Evolutionary conservation across 148 eudicot species (phyloP), one percentile per base, ranked within the genome.

Genomic region (Camellia granthamiana): DNA sequence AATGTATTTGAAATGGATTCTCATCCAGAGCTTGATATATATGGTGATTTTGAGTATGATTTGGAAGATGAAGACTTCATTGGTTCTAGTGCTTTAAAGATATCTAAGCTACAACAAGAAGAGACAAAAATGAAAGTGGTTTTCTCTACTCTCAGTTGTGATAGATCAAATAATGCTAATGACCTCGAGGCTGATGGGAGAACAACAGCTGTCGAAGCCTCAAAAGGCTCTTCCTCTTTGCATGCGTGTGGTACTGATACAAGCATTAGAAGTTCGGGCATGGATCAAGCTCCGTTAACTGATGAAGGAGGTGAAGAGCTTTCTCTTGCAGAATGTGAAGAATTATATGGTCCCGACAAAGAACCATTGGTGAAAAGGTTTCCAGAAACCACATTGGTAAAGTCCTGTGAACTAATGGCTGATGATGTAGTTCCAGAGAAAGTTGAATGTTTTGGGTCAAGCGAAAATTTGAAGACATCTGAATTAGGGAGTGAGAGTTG

Each of bases 41-140:
- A 93, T 83, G 97, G 98, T 68, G 99, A 96, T 81, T 93, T 90
- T 82, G 98, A 92, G 84, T 95, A 93, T 88, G 87, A 89, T 88
- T 88, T 95, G 83, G 97, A 93, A 78, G 97, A 92, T 84, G 95
- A 90, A 59, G 97, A 90, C 82, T 86, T 87, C 80, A 86, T 90
- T 82, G 90, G 89, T 84, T 88, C 90, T 79, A 82, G 85, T 83
- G 80, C 90, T 59, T 30, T 88, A 52, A 84, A 84, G 78, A 63
- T 78, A 68, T 79, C 90, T 70, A 84, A 90, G 70, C 43, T 72
- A 76, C 89, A 87, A 78, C 58, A 83, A 55, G 95, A 81, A 80
- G 91, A 89, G 69, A 83, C 97, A 67, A 92, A 92, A 83, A 83
- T 96, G 54, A 96, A 96, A 88, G 69, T 96, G 81, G 90, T 96